phyloP scores from a whole-genome alignment of 768 basidiomycete species.

The Auricularia sp. region DNA sequence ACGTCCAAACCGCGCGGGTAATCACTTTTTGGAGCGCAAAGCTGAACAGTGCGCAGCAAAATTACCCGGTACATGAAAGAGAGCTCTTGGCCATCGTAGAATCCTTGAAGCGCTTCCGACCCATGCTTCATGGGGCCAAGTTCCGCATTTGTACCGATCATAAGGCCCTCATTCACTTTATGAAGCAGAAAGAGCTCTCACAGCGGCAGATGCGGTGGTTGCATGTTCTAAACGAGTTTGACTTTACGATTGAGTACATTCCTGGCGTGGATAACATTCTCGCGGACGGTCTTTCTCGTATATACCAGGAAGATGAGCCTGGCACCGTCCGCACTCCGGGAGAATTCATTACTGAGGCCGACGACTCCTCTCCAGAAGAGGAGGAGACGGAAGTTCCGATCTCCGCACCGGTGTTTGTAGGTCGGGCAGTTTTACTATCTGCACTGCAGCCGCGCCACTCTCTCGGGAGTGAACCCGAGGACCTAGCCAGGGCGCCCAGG shows the following conservation, averaged over 20 bases:
- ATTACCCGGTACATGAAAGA: slow-evolving; percentile 31
- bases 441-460: too few relatives aligned
- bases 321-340: slow-evolving; percentile 1
- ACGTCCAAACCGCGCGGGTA: not conserved
- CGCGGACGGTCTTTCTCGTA: slow-evolving; percentile 19
- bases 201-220: slow-evolving; percentile 28
- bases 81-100: slow-evolving; percentile 29
- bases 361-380: not conserved
- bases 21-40: slow-evolving; percentile 3
- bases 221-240: slow-evolving; percentile 23
- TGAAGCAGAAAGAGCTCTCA: slow-evolving; percentile 25
- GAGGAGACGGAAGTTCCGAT: not conserved
- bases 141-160: slow-evolving; percentile 27
- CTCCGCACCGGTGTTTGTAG: not conserved
- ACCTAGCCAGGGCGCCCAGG: too few relatives aligned
- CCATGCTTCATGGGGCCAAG: slow-evolving; percentile 13
- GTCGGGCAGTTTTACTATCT: not conserved
- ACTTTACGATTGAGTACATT: slow-evolving; percentile 23
- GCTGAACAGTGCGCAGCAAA: slow-evolving; percentile 7
- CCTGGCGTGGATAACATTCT: slow-evolving; percentile 23
- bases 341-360: not conserved
- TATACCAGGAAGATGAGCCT: slow-evolving; percentile 3
- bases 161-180: slow-evolving; percentile 20
- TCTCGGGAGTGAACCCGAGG: too few relatives aligned
- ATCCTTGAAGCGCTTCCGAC: slow-evolving; percentile 19